Evolutionary conservation across 768 basidiomycete species (phyloP).

Genomic region (Kwoniella mangroviensis): DNA sequence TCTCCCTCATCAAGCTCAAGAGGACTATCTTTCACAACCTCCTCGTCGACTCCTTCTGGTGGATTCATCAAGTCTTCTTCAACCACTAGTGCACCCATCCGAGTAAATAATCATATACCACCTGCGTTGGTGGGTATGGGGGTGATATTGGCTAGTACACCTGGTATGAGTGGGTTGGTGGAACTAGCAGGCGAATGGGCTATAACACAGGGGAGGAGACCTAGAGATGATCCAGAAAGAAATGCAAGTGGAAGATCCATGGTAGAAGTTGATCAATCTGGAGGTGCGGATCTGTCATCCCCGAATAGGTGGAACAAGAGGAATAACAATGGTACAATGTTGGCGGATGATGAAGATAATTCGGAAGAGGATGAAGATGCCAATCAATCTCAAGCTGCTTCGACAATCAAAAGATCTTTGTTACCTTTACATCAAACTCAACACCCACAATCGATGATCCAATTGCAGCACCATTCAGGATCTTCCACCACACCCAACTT

Average conservation of each 20-base stretch:
- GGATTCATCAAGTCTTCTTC: background rate
- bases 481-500: conserved; percentile 35
- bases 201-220: conserved; percentile 78
- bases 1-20: conserved; percentile 45
- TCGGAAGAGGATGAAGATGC: conserved; percentile 17
- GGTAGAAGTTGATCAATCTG: conserved; percentile 63
- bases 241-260: conserved; percentile 37
- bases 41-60: conserved; percentile 57
- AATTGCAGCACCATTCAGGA: conserved; percentile 11
- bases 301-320: conserved; percentile 13
- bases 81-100: conserved; percentile 11
- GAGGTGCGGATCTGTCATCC: conserved; percentile 46
- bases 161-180: conserved; percentile 75
- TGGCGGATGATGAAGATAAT: conserved; percentile 5
- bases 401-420: conserved; percentile 8
- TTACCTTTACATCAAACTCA: conserved; percentile 1
- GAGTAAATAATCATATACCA: conserved; percentile 72
- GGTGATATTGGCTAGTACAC: conserved; percentile 73
- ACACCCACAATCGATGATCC: background rate
- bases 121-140: conserved; percentile 86
- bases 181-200: conserved; percentile 80
- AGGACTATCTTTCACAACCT: conserved; percentile 13
- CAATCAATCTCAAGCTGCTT: background rate
- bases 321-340: background rate
- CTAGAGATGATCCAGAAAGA: conserved; percentile 42